These are phyloP conservation scores for Populus tremula DNA, from an alignment of 345 rosid genomes.

Conservation along the genomic window DNA sequence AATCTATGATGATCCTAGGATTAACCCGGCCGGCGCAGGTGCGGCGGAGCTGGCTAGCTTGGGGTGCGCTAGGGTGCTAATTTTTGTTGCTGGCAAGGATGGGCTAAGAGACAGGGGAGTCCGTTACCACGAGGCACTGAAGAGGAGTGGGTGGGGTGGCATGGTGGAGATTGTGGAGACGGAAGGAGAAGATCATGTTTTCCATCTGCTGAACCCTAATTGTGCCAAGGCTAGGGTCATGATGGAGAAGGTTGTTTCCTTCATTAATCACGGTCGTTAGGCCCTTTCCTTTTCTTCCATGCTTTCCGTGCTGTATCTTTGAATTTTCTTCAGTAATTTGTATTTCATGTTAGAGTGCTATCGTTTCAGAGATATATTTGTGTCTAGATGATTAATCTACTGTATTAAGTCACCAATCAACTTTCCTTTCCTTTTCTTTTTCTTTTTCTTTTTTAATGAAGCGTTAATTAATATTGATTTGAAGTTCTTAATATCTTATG, in stretches of 20 bases:
- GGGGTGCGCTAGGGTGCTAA: slow-evolving; percentile 21
- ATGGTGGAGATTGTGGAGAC: slow-evolving; percentile 26
- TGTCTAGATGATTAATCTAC: no score
- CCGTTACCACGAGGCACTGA: slow-evolving; percentile 29
- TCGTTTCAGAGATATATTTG: no score
- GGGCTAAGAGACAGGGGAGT: slow-evolving; percentile 19
- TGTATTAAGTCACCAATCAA: no score
- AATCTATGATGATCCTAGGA: neutral
- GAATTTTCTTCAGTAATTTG: no score
- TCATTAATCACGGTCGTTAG: slow-evolving; percentile 4
- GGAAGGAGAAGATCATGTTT: slow-evolving; percentile 36
- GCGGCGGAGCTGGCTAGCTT: neutral
- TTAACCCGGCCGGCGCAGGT: neutral
- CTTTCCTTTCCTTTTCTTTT: no score
- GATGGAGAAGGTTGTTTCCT: slow-evolving; percentile 24
- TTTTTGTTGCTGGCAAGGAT: slow-evolving; percentile 43
- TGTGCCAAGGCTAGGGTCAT: slow-evolving; percentile 25
- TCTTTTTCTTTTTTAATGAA: no score
- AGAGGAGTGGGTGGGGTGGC: slow-evolving; percentile 33
- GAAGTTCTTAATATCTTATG: no score
- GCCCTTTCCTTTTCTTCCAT: neutral
- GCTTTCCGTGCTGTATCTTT: neutral
- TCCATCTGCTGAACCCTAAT: slow-evolving; percentile 34
- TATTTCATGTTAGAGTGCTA: no score
- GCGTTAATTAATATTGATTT: no score